Percentiles rank a stretch among this genome's conserved stretches.
phyloP scores from a whole-genome alignment of 2,329 filamentous ascomycete species.

The Neofusicoccum sp. region DNA sequence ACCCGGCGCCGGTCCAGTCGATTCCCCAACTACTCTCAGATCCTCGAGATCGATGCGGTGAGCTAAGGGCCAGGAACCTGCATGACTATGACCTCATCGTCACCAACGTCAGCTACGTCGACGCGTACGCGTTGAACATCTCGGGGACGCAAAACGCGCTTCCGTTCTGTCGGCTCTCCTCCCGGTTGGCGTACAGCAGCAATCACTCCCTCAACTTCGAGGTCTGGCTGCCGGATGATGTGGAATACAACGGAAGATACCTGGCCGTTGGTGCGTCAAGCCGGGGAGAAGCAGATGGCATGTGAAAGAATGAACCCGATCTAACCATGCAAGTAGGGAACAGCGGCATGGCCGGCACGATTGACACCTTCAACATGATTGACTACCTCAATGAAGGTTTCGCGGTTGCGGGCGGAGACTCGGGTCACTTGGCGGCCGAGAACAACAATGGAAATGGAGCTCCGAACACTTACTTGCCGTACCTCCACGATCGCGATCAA shows the following conservation, averaged over 20 bases:
- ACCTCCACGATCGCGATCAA: constrained; percentile 17
- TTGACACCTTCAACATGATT: constrained; percentile 17
- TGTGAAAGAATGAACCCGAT: not conserved
- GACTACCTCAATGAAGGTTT: constrained; percentile 19
- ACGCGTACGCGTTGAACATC: not conserved
- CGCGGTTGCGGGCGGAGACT: constrained; percentile 20
- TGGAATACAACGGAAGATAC: constrained; percentile 14
- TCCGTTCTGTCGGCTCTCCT: constrained; percentile 15
- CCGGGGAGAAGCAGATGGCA: not conserved
- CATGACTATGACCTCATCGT: not conserved
- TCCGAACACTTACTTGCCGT: constrained; percentile 20
- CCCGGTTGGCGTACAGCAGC: not conserved
- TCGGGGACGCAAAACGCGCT: not conserved
- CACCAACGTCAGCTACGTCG: not conserved
- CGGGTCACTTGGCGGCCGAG: constrained; percentile 17
- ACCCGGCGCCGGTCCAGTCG: not conserved
- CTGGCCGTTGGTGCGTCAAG: constrained; percentile 14
- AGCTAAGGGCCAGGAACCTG: not conserved
- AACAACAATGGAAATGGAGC: constrained; percentile 18
- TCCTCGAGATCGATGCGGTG: constrained; percentile 4
- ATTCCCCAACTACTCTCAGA: not conserved
- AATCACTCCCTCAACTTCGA: constrained; percentile 11
- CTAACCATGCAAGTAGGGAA: constrained; percentile 16
- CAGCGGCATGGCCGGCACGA: constrained; percentile 19
- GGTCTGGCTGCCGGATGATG: constrained; percentile 13